Evolutionary conservation across 2,329 filamentous ascomycete species (phyloP), one percentile per base, ranked within the genome.

Genomic region (Colletotrichum chlorophyti): DNA sequence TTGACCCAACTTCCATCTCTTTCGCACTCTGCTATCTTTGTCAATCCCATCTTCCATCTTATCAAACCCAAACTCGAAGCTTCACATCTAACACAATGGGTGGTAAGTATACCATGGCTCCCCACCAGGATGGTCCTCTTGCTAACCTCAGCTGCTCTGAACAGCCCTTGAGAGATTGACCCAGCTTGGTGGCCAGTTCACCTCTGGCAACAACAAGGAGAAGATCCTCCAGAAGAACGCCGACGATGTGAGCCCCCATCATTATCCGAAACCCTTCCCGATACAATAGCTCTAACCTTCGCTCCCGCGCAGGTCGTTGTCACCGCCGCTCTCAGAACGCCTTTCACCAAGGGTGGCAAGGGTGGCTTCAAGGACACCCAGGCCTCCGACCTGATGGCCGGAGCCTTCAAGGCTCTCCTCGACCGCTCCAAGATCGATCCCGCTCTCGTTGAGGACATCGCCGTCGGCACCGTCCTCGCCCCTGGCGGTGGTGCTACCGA

Each of bases 401-500:
- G 91, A 66, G 88, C 92, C 42, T 88, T 98, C 76, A 89, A 88
- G 76, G 88, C 87, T 59, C 80, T 98, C 64, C 83, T 98, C 71
- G 82, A 90, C 55, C 91, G 92, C 68, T 97, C 93, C 65, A 87
- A 88, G 65, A 96, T 98, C 76, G 91, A 97, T 77, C 93, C 95
- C 19, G 80, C 79, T 32, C 83, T 95, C 31, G 92, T 99, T 45
- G 91, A 98, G 76, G 95, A 99, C 72, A 89, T 99, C 65, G 90
- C 90, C 49, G 93, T 98, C 58, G 95, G 95, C 65, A 90, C 89
- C 53, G 95, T 99, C 26, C 87, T 99, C 45, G 87, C 94, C 15
- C 94, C 94, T 29, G 95, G 95, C 62, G 95, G 93, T 66, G 95
- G 94, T 65, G 95, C 95, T 19, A 98, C 95, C 42, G 95, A 98